Evolutionary conservation across 345 rosid species (phyloP), one percentile per base, ranked within the genome.

Genomic region (Brassica juncea): DNA sequence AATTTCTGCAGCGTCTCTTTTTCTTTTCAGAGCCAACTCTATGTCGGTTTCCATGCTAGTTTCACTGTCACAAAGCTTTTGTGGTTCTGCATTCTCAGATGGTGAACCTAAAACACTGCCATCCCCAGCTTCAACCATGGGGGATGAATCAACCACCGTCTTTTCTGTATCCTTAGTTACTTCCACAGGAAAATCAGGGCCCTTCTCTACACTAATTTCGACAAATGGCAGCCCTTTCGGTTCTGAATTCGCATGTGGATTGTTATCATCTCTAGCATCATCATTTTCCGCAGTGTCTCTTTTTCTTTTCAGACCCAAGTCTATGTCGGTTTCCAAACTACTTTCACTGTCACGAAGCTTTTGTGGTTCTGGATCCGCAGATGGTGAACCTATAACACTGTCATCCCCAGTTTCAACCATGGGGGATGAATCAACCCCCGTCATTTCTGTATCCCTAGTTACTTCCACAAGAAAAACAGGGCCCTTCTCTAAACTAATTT

Each of bases 231-330:
- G 25, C 25, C 25, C 25, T 23, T 23, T 23, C 25, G 25, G 25
- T 23, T 23, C 25, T 23, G 25, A 23, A 23, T 23, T 23, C 25
- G 25, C 25, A 23, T 23, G 25, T 23, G 25, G 78, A 31, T 42
- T 44, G 39, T 23, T 66, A 66, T 9, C 77, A 42, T 25, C 81
- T 66, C 74, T 80, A 71, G 79, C 71, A 82, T 74, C 80, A 81
- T 74, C 83, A 70, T 76, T 72, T 16, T 30, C 80, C 39, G 31
- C 70, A 54, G 68, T 68, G 63, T 77, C 74, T 57, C 86, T 81
- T 86, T 84, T 86, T 39, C 86, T 80, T 84, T 89, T 84, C 61
- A 76, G 82, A 47, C 35, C 54, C n/a, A 57, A 58, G 61, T 30
- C 75, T 66, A 44, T n/a, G 78, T 55, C 77, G 68, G 72, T 79